A percentile compares a stretch with the other conserved stretches of the same genome.
Evolutionary conservation across 306 rosid species (phyloP).

Genomic region (Datisca glomerata): DNA sequence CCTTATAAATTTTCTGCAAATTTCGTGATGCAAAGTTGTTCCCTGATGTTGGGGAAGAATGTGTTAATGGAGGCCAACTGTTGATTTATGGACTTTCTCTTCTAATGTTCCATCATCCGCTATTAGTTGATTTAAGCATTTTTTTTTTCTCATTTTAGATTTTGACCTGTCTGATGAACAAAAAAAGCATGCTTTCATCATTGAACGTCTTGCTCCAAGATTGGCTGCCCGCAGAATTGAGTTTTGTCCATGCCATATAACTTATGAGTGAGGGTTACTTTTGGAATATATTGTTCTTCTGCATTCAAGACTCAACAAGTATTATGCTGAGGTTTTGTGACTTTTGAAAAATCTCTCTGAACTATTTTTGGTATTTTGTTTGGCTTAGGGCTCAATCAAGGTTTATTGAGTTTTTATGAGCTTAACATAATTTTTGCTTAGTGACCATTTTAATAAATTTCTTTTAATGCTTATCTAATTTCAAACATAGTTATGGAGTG

Average conservation of each 20-base stretch:
- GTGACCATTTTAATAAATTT: no score
- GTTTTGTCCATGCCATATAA: constrained; percentile 89
- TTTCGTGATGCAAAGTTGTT: no score
- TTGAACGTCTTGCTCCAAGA: constrained; percentile 78
- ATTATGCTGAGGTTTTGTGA: constrained; percentile 75
- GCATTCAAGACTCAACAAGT: constrained; percentile 81
- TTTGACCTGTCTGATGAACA: constrained; percentile 77
- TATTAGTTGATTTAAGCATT: constrained; percentile 1
- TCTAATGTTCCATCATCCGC: not conserved
- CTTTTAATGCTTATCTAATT: no score
- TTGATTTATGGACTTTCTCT: not conserved
- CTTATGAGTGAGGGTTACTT: constrained; percentile 18
- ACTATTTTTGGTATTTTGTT: no score
- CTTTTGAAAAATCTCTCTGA: no score
- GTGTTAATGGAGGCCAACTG: no score
- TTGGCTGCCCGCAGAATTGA: constrained; percentile 90
- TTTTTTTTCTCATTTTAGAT: constrained; percentile 42
- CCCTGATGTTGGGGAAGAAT: no score
- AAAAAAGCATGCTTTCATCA: constrained; percentile 47
- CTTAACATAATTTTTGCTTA: no score
- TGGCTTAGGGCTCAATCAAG: no score
- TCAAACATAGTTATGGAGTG: no score
- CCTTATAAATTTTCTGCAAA: no score
- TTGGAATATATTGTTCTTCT: constrained; percentile 5
- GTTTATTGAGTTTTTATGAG: no score